Base-by-base conservation (phyloP, 1,284 basidiomycete species). In the Moesziomyces parantarcticus region DNA sequence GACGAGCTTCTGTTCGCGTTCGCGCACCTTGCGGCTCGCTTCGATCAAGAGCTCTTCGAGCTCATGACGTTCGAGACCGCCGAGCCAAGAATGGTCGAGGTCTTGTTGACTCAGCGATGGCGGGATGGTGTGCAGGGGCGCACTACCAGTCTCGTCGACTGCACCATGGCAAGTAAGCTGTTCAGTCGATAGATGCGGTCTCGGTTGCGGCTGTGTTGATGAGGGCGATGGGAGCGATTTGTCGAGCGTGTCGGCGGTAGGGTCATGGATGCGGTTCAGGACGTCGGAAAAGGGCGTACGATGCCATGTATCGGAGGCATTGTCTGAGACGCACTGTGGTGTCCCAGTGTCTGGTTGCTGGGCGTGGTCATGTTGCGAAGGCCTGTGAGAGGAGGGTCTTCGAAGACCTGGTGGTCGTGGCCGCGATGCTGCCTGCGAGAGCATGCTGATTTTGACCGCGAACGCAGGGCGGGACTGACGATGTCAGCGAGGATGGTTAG, bases 1-100 rank as follows among this genome's bases (percentile, higher is more conserved):
- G 29, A 74, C 69, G 26, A 80, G 65, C 46, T 79, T 78, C 18
- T 71, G 51, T 42, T 80, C 79, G 14, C 79, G 56, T 40, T 77
- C 77, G 23, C 66, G 71, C 49, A 80, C 76, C 42, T 78, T 72
- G n/a, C 63, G 69, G 50, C 70, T 66, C 0, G 79, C 77, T 36
- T 79, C 52, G 49, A 79, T 61, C 21, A 80, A 51, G 18, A 80
- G 57, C 9, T 57, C 44, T 36, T 80, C 77, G 43, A 80, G 73
- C 47, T 80, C 79, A 20, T 78, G 59, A 10, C 79, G 61, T 13
- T 75, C 66, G 18, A 79, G 63, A 8, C 58, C 58, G 5, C 69
- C 77, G 11, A 80, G 58, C 44, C 60, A 73, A 5, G 61, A 63
- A 25, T 50, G 56, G 26, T 80, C 77, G 8, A 77, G 36, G 3